These are phyloP conservation scores for Sphenostylis stenocarpa DNA, from an alignment of 306 rosid genomes.

Conservation along the genomic window DNA sequence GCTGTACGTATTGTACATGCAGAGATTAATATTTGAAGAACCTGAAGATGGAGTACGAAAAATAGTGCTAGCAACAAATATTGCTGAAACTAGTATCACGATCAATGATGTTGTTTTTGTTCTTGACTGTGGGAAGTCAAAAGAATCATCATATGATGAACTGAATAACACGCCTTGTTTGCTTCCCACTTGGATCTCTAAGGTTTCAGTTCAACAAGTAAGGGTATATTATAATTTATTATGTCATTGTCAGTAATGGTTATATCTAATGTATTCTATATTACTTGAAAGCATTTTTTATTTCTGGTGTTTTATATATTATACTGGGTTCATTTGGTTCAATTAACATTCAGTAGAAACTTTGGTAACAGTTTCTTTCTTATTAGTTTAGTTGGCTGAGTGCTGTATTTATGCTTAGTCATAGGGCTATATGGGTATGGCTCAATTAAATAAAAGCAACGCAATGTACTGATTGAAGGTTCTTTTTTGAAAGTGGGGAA, in stretches of 20 bases:
- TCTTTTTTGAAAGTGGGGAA: background rate
- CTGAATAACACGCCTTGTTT: constrained; percentile 95
- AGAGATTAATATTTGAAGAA: constrained; percentile 86
- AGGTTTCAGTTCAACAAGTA: constrained; percentile 94
- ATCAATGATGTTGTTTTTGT: constrained; percentile 91
- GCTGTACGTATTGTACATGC: constrained; percentile 35
- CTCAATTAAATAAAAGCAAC: no score
- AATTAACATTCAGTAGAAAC: background rate
- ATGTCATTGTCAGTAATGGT: background rate
- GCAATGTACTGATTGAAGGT: background rate
- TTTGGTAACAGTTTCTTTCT: background rate
- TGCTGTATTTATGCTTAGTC: background rate
- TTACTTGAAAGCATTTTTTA: constrained; percentile 6
- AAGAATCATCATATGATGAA: constrained; percentile 95
- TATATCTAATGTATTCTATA: background rate
- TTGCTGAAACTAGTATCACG: constrained; percentile 97
- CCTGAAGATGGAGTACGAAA: constrained; percentile 81
- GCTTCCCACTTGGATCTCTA: constrained; percentile 98
- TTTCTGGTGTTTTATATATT: background rate
- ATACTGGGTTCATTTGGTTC: background rate
- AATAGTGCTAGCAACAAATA: constrained; percentile 94
- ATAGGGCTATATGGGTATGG: background rate
- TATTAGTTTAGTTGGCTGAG: constrained; percentile 5
- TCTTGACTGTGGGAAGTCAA: constrained; percentile 96
- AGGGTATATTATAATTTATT: constrained; percentile 35